phyloP scores from a whole-genome alignment of 306 rosid genomes.

The Morella rubra region DNA sequence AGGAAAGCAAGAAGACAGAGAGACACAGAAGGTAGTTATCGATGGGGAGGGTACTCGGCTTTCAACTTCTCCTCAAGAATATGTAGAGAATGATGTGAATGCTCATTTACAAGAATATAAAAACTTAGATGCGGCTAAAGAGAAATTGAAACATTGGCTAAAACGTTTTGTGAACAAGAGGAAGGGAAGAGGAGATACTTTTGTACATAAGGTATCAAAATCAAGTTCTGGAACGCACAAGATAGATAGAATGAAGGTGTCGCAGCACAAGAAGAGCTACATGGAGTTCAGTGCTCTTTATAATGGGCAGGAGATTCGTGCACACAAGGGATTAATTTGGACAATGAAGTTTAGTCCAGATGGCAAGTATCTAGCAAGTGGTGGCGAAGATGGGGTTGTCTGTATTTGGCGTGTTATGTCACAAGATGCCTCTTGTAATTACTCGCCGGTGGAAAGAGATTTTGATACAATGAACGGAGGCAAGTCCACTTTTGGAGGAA shows the following conservation, averaged over 20 bases:
- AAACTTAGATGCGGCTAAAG: conserved; percentile 27
- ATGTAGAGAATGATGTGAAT: conserved; percentile 29
- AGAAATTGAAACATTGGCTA: conserved; percentile 62
- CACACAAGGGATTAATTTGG: conserved; percentile 80
- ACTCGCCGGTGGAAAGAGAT: conserved; percentile 32
- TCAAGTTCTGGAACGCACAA: conserved; percentile 12
- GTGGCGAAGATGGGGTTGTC: conserved; percentile 92
- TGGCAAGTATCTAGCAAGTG: conserved; percentile 77
- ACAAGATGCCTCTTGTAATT: conserved; percentile 38
- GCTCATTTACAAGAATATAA: conserved; percentile 29
- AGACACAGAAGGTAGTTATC: conserved; percentile 18
- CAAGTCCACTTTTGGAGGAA: conserved; percentile 40
- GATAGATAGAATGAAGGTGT: conserved; percentile 43
- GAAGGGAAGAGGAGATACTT: conserved; percentile 23
- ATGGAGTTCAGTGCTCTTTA: conserved; percentile 65
- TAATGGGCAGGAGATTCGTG: conserved; percentile 67
- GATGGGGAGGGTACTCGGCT: conserved; percentile 11
- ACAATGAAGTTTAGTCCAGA: conserved; percentile 87
- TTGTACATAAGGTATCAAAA: conserved; percentile 27
- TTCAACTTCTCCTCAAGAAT: conserved; percentile 26
- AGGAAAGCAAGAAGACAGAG: conserved; percentile 14
- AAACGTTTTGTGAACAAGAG: conserved; percentile 38
- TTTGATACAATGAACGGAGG: conserved; percentile 30
- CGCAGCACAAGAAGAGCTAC: conserved; percentile 54
- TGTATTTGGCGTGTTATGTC: conserved; percentile 63